Conservation (phyloP, 345 rosid genomes). For the Draba incana region DNA sequence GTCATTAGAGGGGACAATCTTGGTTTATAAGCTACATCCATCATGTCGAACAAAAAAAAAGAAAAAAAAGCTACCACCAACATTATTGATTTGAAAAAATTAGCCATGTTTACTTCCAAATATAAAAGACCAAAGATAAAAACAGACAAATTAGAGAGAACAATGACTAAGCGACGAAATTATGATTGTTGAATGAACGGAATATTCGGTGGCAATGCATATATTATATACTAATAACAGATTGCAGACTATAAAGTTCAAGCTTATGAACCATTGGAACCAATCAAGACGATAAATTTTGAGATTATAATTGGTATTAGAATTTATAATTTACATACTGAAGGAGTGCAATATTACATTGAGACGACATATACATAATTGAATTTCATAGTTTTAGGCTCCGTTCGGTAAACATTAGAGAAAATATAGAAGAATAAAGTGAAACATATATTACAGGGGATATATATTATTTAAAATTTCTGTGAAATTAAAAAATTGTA, state of each 20-base stretch:
- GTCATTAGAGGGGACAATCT: conserved; percentile 26
- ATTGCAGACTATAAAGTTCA: not conserved
- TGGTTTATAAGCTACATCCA: conserved; percentile 25
- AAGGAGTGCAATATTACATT: no score
- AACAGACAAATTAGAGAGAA: conserved; percentile 20
- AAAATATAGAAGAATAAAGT: no score
- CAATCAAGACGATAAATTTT: no score
- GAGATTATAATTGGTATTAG: no score
- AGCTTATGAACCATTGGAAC: not conserved
- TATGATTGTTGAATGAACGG: not conserved
- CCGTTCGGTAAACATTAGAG: no score
- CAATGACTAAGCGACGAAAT: conserved; percentile 27
- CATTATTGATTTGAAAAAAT: not conserved
- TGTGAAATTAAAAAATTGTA: not conserved
- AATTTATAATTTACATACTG: no score
- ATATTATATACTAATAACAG: not conserved
- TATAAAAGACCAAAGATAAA: conserved; percentile 15
- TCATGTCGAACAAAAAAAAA: not conserved
- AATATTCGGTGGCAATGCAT: not conserved
- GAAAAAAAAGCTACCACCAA: not conserved
- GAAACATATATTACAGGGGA: no score
- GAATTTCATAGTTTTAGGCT: no score
- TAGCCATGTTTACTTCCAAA: conserved; percentile 9
- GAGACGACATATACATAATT: no score
- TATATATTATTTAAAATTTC: no score